phyloP scores from a whole-genome alignment of 148 eudicot genomes.

The Persicaria maculosa region DNA sequence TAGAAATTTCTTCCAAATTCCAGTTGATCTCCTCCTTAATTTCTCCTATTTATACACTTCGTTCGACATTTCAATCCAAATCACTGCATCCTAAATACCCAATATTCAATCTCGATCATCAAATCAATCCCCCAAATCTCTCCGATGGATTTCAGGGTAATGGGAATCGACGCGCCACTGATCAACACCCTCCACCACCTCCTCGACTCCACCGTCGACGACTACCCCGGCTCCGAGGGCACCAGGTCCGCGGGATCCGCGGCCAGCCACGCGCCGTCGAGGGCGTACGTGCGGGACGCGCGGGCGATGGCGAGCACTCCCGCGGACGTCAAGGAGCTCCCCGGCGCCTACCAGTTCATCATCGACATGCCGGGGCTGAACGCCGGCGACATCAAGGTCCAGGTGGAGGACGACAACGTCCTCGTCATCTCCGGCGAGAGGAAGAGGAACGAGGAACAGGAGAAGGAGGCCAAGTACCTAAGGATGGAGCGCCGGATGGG shows the following conservation, averaged over 20 bases:
- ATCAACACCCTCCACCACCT: constrained; percentile 44
- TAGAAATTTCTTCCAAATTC: too few relatives aligned
- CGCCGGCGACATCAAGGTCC: constrained; percentile 47
- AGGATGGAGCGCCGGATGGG: constrained; percentile 71
- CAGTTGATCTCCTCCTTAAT: too few relatives aligned
- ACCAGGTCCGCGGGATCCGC: background rate
- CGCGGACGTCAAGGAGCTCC: constrained; percentile 59
- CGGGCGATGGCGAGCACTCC: constrained; percentile 60
- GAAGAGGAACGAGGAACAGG: constrained; percentile 40
- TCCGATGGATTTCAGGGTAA: constrained; percentile 46
- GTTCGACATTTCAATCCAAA: too few relatives aligned
- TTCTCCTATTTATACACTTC: too few relatives aligned
- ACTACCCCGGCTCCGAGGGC: background rate
- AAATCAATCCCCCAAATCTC: too few relatives aligned
- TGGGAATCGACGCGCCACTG: constrained; percentile 43
- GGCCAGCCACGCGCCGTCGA: constrained; percentile 16
- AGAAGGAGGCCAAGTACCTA: constrained; percentile 44
- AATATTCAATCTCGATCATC: too few relatives aligned
- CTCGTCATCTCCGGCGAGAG: constrained; percentile 56
- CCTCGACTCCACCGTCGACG: constrained; percentile 27
- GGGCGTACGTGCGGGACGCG: constrained; percentile 51
- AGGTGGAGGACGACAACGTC: constrained; percentile 59
- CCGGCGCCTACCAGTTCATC: constrained; percentile 44
- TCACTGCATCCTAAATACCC: too few relatives aligned
- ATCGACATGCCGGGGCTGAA: constrained; percentile 75